phyloP scores from a whole-genome alignment of 768 basidiomycete genomes.

The Artomyces pyxidatus region DNA sequence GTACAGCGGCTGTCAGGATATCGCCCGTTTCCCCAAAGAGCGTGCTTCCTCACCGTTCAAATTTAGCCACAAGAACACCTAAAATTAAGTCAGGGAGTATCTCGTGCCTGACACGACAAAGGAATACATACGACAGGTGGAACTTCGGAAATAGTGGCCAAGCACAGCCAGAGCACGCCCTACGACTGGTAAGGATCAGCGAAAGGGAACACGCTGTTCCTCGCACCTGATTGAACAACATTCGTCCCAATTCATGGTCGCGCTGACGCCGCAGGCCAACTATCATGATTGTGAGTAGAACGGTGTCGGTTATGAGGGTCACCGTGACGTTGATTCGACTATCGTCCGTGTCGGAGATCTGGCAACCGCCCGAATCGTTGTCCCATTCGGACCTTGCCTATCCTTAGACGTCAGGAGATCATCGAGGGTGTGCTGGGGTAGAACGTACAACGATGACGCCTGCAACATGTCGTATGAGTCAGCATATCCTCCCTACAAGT shows the following conservation, averaged over 20 bases:
- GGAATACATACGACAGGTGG: conserved; percentile 4
- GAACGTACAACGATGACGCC: too few species aligned
- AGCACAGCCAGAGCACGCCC: conserved; percentile 9
- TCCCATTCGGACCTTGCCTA: neutral
- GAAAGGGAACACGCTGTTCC: neutral
- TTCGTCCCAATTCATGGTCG: conserved; percentile 9
- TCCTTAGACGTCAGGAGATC: too few species aligned
- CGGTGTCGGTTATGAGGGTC: conserved; percentile 2
- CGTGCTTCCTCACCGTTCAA: conserved; percentile 2
- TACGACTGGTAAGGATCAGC: too few species aligned
- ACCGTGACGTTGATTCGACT: neutral
- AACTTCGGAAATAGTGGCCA: conserved; percentile 7
- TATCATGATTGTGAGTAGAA: conserved; percentile 5
- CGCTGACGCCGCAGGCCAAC: conserved; percentile 8
- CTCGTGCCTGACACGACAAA: neutral
- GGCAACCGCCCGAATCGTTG: neutral
- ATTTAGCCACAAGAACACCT: conserved; percentile 6
- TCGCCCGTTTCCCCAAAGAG: too few species aligned
- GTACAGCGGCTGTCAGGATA: neutral
- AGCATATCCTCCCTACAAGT: neutral
- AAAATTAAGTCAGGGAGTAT: neutral
- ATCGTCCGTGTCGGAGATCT: neutral
- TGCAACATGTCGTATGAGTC: too few species aligned
- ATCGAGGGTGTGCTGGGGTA: too few species aligned
- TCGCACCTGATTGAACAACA: conserved; percentile 10